These are phyloP conservation scores for Haplosporangium sp. DNA, from an alignment of 371 early-diverging fungal species.

Conservation along the genomic window DNA sequence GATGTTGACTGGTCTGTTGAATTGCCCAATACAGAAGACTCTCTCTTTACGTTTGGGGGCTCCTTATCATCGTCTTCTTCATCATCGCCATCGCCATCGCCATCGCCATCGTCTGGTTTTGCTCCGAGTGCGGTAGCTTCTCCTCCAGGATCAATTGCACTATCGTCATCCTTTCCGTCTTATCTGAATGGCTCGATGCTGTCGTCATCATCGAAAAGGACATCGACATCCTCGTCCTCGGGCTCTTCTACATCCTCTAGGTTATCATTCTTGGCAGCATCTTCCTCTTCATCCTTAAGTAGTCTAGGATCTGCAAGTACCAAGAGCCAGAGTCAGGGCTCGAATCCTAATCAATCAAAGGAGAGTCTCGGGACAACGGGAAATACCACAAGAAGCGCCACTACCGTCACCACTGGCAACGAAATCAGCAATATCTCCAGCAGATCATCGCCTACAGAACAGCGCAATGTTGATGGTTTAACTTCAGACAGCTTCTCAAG, in stretches of 20 bases:
- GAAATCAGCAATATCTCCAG: no score
- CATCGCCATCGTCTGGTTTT: background rate
- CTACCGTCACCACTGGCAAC: no score
- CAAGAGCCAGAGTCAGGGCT: background rate
- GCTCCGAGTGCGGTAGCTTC: background rate
- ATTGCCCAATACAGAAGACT: slow-evolving; percentile 25
- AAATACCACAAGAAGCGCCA: no score
- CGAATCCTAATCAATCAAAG: background rate
- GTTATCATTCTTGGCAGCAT: background rate
- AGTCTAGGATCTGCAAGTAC: background rate
- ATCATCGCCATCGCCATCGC: background rate
- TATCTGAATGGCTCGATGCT: slow-evolving; percentile 1
- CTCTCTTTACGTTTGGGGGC: slow-evolving; percentile 21
- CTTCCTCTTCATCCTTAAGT: background rate
- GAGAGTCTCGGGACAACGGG: no score
- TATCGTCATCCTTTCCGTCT: background rate
- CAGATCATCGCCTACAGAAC: no score
- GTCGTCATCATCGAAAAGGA: slow-evolving; percentile 4
- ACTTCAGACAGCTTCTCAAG: no score
- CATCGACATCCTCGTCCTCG: slow-evolving; percentile 6
- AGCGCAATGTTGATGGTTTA: no score
- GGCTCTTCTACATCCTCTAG: background rate
- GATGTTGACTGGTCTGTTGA: slow-evolving; percentile 47
- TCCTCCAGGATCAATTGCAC: background rate
- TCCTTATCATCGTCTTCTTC: slow-evolving; percentile 1